These are phyloP conservation scores for Podospora sp. DNA, from an alignment of 495 filamentous ascomycete species.

Conservation along the genomic window DNA sequence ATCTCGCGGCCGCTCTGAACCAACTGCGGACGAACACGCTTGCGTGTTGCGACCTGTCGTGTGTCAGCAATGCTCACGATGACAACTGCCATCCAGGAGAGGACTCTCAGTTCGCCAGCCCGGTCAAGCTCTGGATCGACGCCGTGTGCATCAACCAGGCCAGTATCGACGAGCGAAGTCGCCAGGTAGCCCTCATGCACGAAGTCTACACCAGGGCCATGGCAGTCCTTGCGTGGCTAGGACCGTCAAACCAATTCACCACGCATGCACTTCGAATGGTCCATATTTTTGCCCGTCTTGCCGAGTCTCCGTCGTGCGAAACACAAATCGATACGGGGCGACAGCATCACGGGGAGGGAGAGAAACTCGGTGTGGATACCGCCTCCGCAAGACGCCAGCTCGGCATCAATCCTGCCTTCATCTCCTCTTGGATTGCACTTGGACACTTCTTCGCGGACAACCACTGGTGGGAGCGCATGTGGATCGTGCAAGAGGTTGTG, in stretches of 20 bases:
- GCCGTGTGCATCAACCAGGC: constrained; percentile 9
- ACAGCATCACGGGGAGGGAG: background rate
- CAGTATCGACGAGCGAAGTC: background rate
- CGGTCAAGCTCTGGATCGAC: constrained; percentile 9
- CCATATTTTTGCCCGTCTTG: background rate
- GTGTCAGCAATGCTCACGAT: background rate
- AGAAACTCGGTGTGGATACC: background rate
- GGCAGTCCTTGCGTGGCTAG: background rate
- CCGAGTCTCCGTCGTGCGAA: background rate
- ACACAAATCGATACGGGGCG: background rate
- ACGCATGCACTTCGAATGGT: background rate
- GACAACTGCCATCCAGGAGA: background rate
- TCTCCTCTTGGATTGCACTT: background rate
- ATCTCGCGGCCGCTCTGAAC: background rate
- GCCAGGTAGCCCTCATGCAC: constrained; percentile 3
- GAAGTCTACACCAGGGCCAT: constrained; percentile 3
- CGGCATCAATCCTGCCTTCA: constrained; percentile 1
- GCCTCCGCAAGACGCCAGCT: background rate
- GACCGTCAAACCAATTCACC: background rate
- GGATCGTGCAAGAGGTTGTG: constrained; percentile 9
- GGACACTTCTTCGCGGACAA: constrained; percentile 13
- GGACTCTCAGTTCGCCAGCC: background rate
- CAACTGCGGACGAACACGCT: constrained; percentile 6
- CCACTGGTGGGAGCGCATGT: constrained; percentile 11
- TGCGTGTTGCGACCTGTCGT: constrained; percentile 1